Evolutionary conservation across 2,329 filamentous ascomycete genomes (phyloP).

Genomic region (Penicillium paneum): DNA sequence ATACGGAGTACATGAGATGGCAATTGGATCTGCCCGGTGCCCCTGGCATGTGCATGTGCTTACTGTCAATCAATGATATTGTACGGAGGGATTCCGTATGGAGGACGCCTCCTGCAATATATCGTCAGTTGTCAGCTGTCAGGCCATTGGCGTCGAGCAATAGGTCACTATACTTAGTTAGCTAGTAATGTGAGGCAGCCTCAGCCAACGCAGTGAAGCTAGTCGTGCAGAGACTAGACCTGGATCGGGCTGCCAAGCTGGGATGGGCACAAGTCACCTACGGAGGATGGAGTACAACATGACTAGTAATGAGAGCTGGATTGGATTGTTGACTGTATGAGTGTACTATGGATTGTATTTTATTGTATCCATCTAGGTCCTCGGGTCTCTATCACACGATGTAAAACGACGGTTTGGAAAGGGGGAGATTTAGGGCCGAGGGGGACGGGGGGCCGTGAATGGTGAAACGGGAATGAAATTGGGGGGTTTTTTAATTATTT

Average conservation of each 20-base stretch:
- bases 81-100: neutral
- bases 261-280: neutral
- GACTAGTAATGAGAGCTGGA: neutral
- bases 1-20: neutral
- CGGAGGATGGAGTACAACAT: neutral
- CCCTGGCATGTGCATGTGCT: constrained; percentile 1
- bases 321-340: neutral
- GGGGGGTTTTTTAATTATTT: neutral
- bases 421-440: neutral
- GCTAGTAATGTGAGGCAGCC: neutral
- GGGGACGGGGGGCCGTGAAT: neutral
- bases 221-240: neutral
- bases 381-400: neutral
- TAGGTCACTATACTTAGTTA: neutral
- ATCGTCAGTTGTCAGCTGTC: neutral
- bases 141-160: too few relatives aligned
- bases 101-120: neutral
- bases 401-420: neutral
- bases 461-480: neutral
- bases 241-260: neutral
- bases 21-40: neutral
- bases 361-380: neutral
- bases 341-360: neutral
- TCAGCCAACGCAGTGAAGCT: neutral
- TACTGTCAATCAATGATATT: neutral